Conservation (phyloP, 306 rosid genomes). For the Medicago truncatula region MtrunA17r5.0-ANR NC_053045.1:2294501-2295000, state of each 20-base stretch:
- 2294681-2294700: not conserved
- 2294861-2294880: not conserved
- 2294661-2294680: conserved; percentile 21
- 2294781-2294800: conserved; percentile 80
- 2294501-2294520: conserved; percentile 77
- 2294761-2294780: conserved; percentile 87
- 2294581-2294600: conserved; percentile 68
- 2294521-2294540: conserved; percentile 81
- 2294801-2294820: conserved; percentile 93
- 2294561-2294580: conserved; percentile 68
- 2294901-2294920: not conserved
- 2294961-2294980: conserved; percentile 75
- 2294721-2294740: conserved; percentile 66
- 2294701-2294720: not conserved
- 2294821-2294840: conserved; percentile 73
- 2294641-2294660: not conserved
- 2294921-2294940: conserved; percentile 72
- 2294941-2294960: conserved; percentile 72
- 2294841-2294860: too few species aligned
- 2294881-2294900: not conserved
- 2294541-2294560: conserved; percentile 78
- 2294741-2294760: conserved; percentile 82
- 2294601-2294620: not conserved
- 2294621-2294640: conserved; percentile 1
- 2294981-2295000: conserved; percentile 63